A percentile compares a stretch with the other conserved stretches of the same genome.
Conservation (phyloP, 2,329 filamentous ascomycete species). For the Lachnellula suecica region DNA sequence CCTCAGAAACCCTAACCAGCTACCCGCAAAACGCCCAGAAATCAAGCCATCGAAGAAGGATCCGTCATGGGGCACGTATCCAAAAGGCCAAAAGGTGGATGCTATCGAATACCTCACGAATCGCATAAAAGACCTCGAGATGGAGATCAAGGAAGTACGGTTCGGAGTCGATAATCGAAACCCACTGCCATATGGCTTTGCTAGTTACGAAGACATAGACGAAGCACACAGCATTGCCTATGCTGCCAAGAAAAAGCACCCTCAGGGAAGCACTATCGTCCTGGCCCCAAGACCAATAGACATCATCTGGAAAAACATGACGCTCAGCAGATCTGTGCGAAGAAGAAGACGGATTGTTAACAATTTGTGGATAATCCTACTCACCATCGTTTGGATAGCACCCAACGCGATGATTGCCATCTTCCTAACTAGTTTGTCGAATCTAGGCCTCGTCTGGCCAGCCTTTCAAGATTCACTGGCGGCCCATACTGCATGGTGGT, state of each 20-base stretch:
- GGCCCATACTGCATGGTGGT: constrained; percentile 69
- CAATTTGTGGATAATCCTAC: constrained; percentile 75
- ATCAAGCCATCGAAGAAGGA: constrained; percentile 83
- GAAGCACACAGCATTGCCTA: constrained; percentile 89
- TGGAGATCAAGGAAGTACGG: constrained; percentile 81
- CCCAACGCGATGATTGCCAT: constrained; percentile 94
- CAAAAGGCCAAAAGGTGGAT: constrained; percentile 76
- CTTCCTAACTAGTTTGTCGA: constrained; percentile 83
- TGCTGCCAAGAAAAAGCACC: constrained; percentile 75
- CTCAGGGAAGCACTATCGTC: constrained; percentile 71
- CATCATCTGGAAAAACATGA: constrained; percentile 94
- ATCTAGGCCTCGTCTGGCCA: constrained; percentile 78
- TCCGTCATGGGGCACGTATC: constrained; percentile 60
- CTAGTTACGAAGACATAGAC: constrained; percentile 84
- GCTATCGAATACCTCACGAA: constrained; percentile 91
- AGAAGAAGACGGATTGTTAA: constrained; percentile 75
- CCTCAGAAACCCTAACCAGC: constrained; percentile 77
- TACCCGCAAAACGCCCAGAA: constrained; percentile 74
- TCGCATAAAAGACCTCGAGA: constrained; percentile 79
- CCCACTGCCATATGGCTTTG: constrained; percentile 89
- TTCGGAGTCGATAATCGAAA: constrained; percentile 82
- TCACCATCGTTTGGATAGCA: constrained; percentile 84
- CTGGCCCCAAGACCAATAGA: constrained; percentile 87
- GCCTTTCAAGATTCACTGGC: constrained; percentile 68
- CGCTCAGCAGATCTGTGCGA: constrained; percentile 65